phyloP scores from a whole-genome alignment of 2,329 filamentous ascomycete species.

The Hymenoscyphus scutula region DNA sequence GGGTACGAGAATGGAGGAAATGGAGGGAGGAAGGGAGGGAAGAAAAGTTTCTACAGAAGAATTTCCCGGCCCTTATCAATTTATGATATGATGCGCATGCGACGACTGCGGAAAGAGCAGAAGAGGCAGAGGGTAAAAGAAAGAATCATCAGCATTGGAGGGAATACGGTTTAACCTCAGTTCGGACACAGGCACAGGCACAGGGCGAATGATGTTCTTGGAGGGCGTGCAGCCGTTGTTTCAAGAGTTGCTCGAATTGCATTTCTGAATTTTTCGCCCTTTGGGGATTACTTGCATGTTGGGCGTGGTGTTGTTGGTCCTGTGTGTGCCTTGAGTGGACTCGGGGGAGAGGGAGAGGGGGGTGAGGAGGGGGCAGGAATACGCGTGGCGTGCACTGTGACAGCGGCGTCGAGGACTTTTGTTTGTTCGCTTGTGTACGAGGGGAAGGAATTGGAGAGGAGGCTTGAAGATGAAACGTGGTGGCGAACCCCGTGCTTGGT shows the following conservation, averaged over 20 bases:
- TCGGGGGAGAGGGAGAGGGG: neutral
- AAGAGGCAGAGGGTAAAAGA: too few species aligned
- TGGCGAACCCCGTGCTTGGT: neutral
- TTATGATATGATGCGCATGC: slow-evolving; percentile 2
- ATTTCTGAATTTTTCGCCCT: neutral
- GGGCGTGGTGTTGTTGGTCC: neutral
- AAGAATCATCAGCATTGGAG: neutral
- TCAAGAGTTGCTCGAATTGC: neutral
- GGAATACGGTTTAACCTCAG: neutral
- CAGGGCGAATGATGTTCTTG: neutral
- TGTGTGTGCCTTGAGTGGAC: neutral
- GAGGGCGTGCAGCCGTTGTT: slow-evolving; percentile 2
- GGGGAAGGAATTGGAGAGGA: neutral
- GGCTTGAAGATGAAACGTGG: slow-evolving; percentile 1
- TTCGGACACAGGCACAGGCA: neutral
- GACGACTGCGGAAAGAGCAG: neutral
- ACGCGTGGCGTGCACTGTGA: neutral
- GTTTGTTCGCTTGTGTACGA: neutral
- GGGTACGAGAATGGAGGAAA: neutral
- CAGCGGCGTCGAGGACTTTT: neutral
- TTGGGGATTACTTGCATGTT: neutral
- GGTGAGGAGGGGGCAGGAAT: neutral
- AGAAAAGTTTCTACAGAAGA: neutral
- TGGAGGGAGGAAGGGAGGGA: neutral
- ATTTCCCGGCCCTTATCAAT: neutral